A percentile compares a stretch with the other conserved stretches of the same genome.
phyloP scores from a whole-genome alignment of 2,329 filamentous ascomycete genomes.

The Fusarium stilboides region DNA sequence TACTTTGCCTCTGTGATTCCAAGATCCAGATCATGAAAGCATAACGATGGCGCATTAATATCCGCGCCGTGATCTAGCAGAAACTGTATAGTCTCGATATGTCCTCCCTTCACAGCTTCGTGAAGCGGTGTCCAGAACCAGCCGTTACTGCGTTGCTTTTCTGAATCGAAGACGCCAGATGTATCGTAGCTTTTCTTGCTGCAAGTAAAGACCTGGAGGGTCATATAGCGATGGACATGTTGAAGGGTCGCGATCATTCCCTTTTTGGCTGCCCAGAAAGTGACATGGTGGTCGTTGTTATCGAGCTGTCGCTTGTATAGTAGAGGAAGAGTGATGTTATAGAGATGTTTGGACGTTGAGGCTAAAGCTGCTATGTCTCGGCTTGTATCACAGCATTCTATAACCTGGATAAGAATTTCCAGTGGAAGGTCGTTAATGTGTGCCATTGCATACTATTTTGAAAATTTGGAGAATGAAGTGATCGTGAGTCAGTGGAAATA shows the following conservation, averaged over 20 bases:
- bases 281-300: conserved; percentile 14
- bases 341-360: conserved; percentile 2
- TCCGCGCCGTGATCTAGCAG: conserved; percentile 19
- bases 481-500: no score
- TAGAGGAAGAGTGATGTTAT: conserved; percentile 2
- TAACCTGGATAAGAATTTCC: conserved; percentile 5
- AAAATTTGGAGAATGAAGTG: no score
- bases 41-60: conserved; percentile 13
- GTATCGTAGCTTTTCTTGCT: conserved; percentile 3
- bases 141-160: conserved; percentile 5
- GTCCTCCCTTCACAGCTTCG: conserved; percentile 6
- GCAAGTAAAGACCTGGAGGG: neutral
- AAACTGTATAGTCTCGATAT: conserved; percentile 15
- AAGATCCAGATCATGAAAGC: neutral
- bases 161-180: neutral
- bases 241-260: neutral
- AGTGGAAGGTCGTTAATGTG: neutral
- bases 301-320: conserved; percentile 31
- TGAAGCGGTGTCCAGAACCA: conserved; percentile 15
- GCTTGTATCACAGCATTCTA: conserved; percentile 3
- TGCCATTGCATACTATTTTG: neutral
- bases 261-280: conserved; percentile 27
- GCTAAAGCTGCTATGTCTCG: neutral
- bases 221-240: conserved; percentile 1
- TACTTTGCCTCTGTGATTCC: conserved; percentile 9